Conservation (phyloP, 495 filamentous ascomycete species). For the Trypethelium eluteriae region DNA sequence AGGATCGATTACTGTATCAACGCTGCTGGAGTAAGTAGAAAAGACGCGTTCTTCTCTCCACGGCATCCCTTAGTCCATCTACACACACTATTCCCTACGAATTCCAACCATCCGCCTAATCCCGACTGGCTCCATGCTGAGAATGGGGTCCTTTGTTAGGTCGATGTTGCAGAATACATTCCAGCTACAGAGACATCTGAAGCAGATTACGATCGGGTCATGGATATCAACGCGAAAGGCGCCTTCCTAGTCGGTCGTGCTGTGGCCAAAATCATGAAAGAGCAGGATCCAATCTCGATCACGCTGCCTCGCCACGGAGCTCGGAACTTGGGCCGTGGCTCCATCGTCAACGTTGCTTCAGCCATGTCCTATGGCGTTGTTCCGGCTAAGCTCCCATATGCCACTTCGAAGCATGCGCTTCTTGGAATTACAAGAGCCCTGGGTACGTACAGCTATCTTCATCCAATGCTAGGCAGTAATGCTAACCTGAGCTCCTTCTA, state of each 20-base stretch:
- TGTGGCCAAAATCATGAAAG: conserved; percentile 15
- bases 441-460: not conserved
- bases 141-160: not conserved
- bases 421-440: conserved; percentile 37
- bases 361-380: conserved; percentile 36
- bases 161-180: not conserved
- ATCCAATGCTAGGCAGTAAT: not conserved
- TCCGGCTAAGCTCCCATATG: conserved; percentile 38
- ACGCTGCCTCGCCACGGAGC: not conserved
- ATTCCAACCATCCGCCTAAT: too few species aligned
- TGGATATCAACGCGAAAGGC: conserved; percentile 15
- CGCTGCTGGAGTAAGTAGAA: conserved; percentile 14
- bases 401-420: conserved; percentile 44
- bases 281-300: not conserved
- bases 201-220: conserved; percentile 16
- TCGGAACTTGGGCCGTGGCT: conserved; percentile 28
- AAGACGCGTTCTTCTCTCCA: not conserved
- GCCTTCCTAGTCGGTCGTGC: conserved; percentile 17
- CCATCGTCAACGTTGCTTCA: conserved; percentile 45
- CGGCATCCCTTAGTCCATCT: not conserved
- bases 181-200: not conserved
- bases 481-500: not conserved
- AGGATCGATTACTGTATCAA: conserved; percentile 20
- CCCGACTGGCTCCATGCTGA: too few species aligned
- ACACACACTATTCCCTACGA: not conserved